Evolutionary conservation across 2,329 filamentous ascomycete genomes (phyloP).

Genomic region (Dryadomyces sulphureus): DNA sequence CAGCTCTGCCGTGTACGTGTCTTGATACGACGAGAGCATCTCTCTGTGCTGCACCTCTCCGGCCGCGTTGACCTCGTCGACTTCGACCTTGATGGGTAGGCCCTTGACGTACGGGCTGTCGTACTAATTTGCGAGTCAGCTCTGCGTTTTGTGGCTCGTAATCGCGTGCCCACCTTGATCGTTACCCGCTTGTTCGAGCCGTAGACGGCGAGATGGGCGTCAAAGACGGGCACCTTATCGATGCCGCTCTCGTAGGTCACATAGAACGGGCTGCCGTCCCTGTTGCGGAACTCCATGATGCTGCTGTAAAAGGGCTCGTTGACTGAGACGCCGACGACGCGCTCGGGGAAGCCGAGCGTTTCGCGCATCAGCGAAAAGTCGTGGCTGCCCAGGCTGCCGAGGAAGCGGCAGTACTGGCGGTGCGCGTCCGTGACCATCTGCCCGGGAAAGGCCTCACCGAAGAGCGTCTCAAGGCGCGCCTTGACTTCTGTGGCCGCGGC

Average conservation of each 20-base stretch:
- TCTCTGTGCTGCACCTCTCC: slow-evolving; percentile 16
- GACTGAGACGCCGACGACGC: slow-evolving; percentile 19
- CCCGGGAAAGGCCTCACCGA: slow-evolving; percentile 16
- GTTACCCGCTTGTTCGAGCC: slow-evolving; percentile 35
- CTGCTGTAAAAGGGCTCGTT: background rate
- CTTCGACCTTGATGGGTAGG: slow-evolving; percentile 25
- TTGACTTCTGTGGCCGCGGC: slow-evolving; percentile 13
- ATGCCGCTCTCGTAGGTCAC: slow-evolving; percentile 43
- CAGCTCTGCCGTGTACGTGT: slow-evolving; percentile 15
- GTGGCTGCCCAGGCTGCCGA: slow-evolving; percentile 30
- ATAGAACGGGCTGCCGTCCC: slow-evolving; percentile 22
- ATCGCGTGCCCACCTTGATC: background rate
- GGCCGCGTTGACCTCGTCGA: slow-evolving; percentile 18
- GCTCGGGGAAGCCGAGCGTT: slow-evolving; percentile 28
- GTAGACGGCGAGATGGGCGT: slow-evolving; percentile 38
- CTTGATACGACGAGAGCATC: slow-evolving; percentile 16
- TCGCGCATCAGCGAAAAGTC: slow-evolving; percentile 41
- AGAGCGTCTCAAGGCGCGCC: slow-evolving; percentile 11
- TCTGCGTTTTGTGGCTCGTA: background rate
- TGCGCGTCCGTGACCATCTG: slow-evolving; percentile 15
- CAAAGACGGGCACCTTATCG: slow-evolving; percentile 35
- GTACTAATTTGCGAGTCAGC: slow-evolving; percentile 24
- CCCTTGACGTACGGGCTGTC: slow-evolving; percentile 43
- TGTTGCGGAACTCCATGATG: slow-evolving; percentile 9
- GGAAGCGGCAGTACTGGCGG: slow-evolving; percentile 4